Conservation (phyloP, 1,139 yeast species). For the Nakaseomyces bracarensis region DNA sequence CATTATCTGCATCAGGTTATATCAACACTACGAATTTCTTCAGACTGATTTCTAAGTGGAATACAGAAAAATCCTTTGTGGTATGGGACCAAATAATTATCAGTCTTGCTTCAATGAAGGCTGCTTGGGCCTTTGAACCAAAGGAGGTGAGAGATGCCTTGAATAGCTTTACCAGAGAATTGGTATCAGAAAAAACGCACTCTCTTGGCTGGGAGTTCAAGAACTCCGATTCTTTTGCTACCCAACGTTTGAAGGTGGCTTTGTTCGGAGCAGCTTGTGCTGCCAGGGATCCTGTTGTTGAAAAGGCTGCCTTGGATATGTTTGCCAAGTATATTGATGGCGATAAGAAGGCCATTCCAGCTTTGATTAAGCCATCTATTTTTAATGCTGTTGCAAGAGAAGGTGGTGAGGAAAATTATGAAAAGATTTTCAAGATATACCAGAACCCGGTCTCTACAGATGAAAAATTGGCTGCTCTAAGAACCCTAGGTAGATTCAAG, state of each 20-base stretch:
- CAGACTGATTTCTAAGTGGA: conserved; percentile 60
- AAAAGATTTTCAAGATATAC: conserved; percentile 57
- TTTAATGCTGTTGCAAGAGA: conserved; percentile 58
- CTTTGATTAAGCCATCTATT: conserved; percentile 68
- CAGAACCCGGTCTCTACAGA: conserved; percentile 57
- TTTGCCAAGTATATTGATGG: conserved; percentile 58
- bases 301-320: conserved; percentile 46
- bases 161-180: conserved; percentile 48
- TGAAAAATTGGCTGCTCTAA: conserved; percentile 69
- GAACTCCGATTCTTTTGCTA: conserved; percentile 56
- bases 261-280: conserved; percentile 64
- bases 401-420: conserved; percentile 59
- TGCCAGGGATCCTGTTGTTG: conserved; percentile 49
- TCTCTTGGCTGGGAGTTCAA: conserved; percentile 64
- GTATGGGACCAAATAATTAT: conserved; percentile 70
- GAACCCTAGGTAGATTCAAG: conserved; percentile 64
- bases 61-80: conserved; percentile 56
- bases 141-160: conserved; percentile 48
- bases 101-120: conserved; percentile 47
- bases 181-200: conserved; percentile 52
- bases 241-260: conserved; percentile 66
- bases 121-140: conserved; percentile 67
- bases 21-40: conserved; percentile 60
- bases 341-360: conserved; percentile 60
- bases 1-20: conserved; percentile 66